Conservation (phyloP, 345 rosid species). For the Hibiscus mutabilis region DNA sequence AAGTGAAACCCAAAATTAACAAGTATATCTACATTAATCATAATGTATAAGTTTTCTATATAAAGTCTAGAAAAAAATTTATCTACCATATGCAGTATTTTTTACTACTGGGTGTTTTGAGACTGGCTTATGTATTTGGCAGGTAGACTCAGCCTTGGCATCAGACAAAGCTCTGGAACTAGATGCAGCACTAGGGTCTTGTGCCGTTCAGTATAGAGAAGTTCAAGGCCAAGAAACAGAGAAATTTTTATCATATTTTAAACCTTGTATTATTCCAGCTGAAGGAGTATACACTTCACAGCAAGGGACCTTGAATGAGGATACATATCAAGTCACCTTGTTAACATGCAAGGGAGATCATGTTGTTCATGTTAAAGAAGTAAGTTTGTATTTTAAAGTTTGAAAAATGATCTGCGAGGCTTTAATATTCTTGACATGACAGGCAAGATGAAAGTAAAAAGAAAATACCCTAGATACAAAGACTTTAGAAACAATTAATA, state of each 20-base stretch:
- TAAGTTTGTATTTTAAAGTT: slow-evolving; percentile 24
- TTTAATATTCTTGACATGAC: neutral
- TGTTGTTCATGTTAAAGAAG: slow-evolving; percentile 80
- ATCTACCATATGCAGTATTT: neutral
- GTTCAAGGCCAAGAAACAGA: slow-evolving; percentile 81
- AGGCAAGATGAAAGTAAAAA: neutral
- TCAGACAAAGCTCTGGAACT: slow-evolving; percentile 74
- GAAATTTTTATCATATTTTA: slow-evolving; percentile 74
- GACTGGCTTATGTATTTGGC: slow-evolving; percentile 19
- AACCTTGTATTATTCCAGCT: slow-evolving; percentile 75
- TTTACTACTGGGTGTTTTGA: slow-evolving; percentile 11
- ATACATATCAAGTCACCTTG: slow-evolving; percentile 43
- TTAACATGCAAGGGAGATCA: slow-evolving; percentile 75
- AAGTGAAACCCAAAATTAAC: neutral
- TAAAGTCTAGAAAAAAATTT: neutral
- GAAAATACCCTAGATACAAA: no score
- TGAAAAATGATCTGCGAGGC: neutral
- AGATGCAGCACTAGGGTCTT: slow-evolving; percentile 69
- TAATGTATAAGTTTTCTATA: neutral
- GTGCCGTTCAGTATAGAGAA: slow-evolving; percentile 82
- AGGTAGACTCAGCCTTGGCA: slow-evolving; percentile 61
- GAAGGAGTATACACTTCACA: slow-evolving; percentile 53
- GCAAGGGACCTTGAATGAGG: slow-evolving; percentile 23
- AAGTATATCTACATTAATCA: no score
- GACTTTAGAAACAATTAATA: neutral